These are phyloP conservation scores for Coniochaeta prunicola DNA, from an alignment of 2,329 filamentous ascomycete species.

Conservation along the genomic window DNA sequence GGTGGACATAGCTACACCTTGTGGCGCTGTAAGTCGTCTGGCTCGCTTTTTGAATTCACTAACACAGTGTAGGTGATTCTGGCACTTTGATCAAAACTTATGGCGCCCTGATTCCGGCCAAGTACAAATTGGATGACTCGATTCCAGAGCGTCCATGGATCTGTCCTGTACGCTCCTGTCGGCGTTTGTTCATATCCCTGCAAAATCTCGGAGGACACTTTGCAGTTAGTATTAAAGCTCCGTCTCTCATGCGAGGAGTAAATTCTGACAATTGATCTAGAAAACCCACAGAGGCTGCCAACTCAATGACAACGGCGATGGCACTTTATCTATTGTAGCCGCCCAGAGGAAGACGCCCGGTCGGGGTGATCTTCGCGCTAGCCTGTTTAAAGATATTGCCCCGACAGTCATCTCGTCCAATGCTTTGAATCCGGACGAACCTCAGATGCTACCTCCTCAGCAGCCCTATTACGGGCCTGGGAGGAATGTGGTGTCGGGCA, in stretches of 20 bases:
- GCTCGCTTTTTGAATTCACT: background rate
- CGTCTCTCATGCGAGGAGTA: background rate
- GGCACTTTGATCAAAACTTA: background rate
- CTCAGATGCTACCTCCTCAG: background rate
- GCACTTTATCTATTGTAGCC: constrained; percentile 10
- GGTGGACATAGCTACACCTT: background rate
- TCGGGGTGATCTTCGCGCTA: background rate
- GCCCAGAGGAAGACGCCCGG: background rate
- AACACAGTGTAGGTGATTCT: background rate
- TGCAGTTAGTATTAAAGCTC: background rate
- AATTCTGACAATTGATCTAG: background rate
- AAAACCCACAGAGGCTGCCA: constrained; percentile 5
- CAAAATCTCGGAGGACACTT: constrained; percentile 8
- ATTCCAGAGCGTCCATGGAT: constrained; percentile 11
- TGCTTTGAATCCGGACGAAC: background rate
- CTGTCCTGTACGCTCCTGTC: constrained; percentile 13
- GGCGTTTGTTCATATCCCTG: constrained; percentile 2
- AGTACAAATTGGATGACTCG: constrained; percentile 7
- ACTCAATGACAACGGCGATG: constrained; percentile 15
- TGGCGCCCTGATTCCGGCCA: constrained; percentile 10
- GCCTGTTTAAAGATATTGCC: background rate
- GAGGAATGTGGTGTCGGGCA: background rate
- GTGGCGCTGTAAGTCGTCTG: background rate
- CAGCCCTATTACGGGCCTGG: background rate
- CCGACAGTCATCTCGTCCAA: background rate